Percentiles rank a stretch among this genome's conserved stretches.
These are phyloP conservation scores for Cytospora chrysosperma DNA, from an alignment of 2,329 filamentous ascomycete genomes.

Conservation along the genomic window DNA sequence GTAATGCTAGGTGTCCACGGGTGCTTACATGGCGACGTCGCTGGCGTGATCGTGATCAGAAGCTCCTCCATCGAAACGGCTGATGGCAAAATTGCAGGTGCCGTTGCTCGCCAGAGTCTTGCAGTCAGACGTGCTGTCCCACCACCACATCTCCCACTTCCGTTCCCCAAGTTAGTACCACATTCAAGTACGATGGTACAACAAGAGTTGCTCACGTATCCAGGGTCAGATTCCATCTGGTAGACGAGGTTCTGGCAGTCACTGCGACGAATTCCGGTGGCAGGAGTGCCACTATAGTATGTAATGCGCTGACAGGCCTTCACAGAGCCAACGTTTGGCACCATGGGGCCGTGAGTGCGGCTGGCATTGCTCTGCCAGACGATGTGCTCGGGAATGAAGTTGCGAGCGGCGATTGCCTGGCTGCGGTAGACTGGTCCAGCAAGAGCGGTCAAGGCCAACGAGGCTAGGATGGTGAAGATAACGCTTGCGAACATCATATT, in stretches of 20 bases:
- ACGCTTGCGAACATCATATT: not conserved
- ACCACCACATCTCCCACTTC: not conserved
- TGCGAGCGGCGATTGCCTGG: not conserved
- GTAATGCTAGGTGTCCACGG: not conserved
- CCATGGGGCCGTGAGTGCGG: not conserved
- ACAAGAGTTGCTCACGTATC: not conserved
- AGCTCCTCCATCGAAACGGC: not conserved
- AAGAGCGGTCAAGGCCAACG: not conserved
- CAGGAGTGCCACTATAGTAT: not conserved
- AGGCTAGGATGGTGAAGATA: not conserved
- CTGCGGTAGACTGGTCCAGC: not conserved
- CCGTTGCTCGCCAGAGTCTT: constrained; percentile 5
- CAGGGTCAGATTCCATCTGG: not conserved
- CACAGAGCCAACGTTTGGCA: not conserved
- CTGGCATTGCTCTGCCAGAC: not conserved
- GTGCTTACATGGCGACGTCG: constrained; percentile 3
- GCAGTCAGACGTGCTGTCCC: not conserved
- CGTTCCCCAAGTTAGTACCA: not conserved
- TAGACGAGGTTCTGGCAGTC: not conserved
- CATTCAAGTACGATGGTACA: not conserved
- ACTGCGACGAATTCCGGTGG: not conserved
- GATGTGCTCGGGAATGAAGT: not conserved
- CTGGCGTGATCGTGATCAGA: not conserved
- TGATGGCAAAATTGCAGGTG: constrained; percentile 17
- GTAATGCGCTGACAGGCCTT: not conserved